Conservation (phyloP, 2,329 filamentous ascomycete species). For the Paracoccidioides lutzii region DNA sequence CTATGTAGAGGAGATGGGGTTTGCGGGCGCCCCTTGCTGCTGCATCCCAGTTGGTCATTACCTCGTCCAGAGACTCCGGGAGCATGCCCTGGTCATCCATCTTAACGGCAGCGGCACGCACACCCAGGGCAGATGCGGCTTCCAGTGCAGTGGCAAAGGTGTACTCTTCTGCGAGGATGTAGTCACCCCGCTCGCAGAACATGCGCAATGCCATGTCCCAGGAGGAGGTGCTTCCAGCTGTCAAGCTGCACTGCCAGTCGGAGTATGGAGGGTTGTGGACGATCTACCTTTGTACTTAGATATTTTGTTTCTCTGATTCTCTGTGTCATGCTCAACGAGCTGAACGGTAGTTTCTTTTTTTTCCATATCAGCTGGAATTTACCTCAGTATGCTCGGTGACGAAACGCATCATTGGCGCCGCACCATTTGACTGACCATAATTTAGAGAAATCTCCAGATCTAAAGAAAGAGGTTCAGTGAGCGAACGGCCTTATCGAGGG, state of each 20-base stretch:
- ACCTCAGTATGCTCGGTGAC: slow-evolving; percentile 87
- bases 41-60: slow-evolving; percentile 54
- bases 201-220: slow-evolving; percentile 75
- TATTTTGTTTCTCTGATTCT: neutral
- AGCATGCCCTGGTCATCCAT: slow-evolving; percentile 57
- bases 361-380: neutral
- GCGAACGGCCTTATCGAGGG: neutral
- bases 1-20: slow-evolving; percentile 56
- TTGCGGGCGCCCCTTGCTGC: slow-evolving; percentile 45
- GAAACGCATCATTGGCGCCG: slow-evolving; percentile 77
- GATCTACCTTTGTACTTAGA: slow-evolving; percentile 34
- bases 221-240: slow-evolving; percentile 71
- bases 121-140: slow-evolving; percentile 49
- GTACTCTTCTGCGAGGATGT: slow-evolving; percentile 77
- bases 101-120: slow-evolving; percentile 46
- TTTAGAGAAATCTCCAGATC: slow-evolving; percentile 86
- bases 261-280: slow-evolving; percentile 75
- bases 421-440: slow-evolving; percentile 77
- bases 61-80: slow-evolving; percentile 47
- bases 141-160: slow-evolving; percentile 71
- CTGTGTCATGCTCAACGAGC: neutral
- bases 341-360: neutral
- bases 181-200: slow-evolving; percentile 63
- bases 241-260: slow-evolving; percentile 79
- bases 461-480: slow-evolving; percentile 29